Evolutionary conservation across 164 flowering plant genomes (phyloP), one percentile per base, ranked within the genome.

Genomic region (Nymphaea thermarum): DNA sequence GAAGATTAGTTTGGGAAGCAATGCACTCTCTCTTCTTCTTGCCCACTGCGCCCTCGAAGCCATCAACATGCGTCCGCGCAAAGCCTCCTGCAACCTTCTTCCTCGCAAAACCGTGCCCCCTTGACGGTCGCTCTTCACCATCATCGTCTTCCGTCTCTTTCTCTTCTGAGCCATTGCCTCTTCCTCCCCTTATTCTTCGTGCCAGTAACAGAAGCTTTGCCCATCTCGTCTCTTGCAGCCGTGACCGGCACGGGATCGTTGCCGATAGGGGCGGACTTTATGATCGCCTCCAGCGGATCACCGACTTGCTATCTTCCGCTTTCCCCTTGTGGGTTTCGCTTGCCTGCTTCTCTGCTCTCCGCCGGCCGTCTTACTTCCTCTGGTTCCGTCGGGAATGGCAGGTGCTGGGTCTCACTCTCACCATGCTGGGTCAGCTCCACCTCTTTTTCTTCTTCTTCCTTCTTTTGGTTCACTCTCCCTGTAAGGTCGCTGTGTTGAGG

Each of bases 261-360:
- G 12, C 7, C 55, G 55, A 47, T 12, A 12, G 11, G 55, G 55
- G 11, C 7, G 55, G 7, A 47, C 4, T 6, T 12, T 7, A 12
- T 47, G 55, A 12, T 12, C 11, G 7, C 12, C 55, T 47, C 55
- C 55, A 47, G 12, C 55, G 55, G 55, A 2, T 47, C 55, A 47
- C 89, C 2, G 91, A 92, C 65, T 80, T 71, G 4, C 43, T 86
- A 5, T 90, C 93, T 4, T 83, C 86, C 3, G 87, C 83, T 17
- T 87, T 90, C 78, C 96, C 95, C 1, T 12, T 92, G 36, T 92
- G 96, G 94, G 93, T 92, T 1, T 85, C 94, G 3, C 63, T 87
- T 68, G 94, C 89, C 0, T 92, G 94, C 75, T 60, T 88, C 14
- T 44, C 84, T 64, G 98, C 86, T 16, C 80, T 92, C 4, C 2